Evolutionary conservation across 2,329 filamentous ascomycete species (phyloP), one percentile per base, ranked within the genome.

Genomic region (Ceratocystis destructans): DNA sequence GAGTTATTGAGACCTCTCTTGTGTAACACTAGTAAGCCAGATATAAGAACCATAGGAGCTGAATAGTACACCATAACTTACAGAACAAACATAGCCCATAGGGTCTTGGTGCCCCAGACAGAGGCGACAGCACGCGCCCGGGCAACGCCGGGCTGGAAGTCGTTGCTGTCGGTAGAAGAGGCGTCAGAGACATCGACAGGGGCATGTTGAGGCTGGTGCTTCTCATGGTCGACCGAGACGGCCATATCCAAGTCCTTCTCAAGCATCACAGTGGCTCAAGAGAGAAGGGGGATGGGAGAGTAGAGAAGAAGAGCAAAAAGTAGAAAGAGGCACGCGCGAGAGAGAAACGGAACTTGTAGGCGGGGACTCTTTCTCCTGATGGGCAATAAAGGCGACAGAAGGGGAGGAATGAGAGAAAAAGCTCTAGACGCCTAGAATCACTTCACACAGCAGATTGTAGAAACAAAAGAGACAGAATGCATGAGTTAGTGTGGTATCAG

Each of bases 71-170:
- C 17, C 48, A 45, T 33, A 46, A 68, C 75, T 66, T 70, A 79
- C 78, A 78, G 71, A 45, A 69, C 71, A 68, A 78, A 79, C 62
- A 76, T 76, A 61, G 71, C 66, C 73, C 73, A 76, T 65, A 78
- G 70, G 22, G 73, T 73, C 70, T 72, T 74, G 61, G 69, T 73
- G 45, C 72, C 73, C 76, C 76, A 79, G 41, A 77, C 71, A 2
- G 71, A 70, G 3, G 77, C 78, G 67, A 77, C 71, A 5, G 77
- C 77, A 66, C 76, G 73, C 45, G 77, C 75, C 17, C 71, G 70
- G 67, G 73, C 72, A 20, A 78, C 76, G 69, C 77, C 77, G 12
- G 72, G 72, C 66, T 77, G 75, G 61, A 68, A 68, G 2, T 64
- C 48, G n/a, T 63, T 44, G 68, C 74, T 73, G 46, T 72, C 66